Conservation (phyloP, 2,329 filamentous ascomycete genomes). For the Aspergillus caelatus region DNA sequence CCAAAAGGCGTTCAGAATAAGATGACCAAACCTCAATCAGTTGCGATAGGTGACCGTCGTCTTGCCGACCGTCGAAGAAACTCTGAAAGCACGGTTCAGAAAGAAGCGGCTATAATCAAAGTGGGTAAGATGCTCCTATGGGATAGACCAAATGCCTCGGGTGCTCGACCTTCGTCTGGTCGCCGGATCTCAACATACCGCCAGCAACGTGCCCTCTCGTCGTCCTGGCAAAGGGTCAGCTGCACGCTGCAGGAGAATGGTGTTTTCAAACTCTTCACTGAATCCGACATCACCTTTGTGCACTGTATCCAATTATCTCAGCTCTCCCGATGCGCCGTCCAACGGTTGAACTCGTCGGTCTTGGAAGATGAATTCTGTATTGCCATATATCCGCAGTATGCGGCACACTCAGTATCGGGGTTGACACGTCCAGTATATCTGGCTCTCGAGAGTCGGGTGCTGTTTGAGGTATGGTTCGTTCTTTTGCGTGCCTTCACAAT, state of each 20-base stretch:
- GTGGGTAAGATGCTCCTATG: constrained; percentile 88
- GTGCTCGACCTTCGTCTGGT: constrained; percentile 36
- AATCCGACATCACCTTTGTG: constrained; percentile 78
- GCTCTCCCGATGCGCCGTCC: constrained; percentile 84
- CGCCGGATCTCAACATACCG: constrained; percentile 56
- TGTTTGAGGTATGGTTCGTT: constrained; percentile 98
- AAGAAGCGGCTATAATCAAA: constrained; percentile 86
- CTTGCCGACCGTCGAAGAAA: constrained; percentile 47
- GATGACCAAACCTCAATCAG: constrained; percentile 52
- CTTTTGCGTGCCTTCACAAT: constrained; percentile 87
- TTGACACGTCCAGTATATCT: constrained; percentile 89
- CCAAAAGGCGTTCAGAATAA: constrained; percentile 55
- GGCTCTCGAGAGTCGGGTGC: constrained; percentile 78
- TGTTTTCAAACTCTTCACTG: constrained; percentile 86
- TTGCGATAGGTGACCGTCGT: constrained; percentile 47
- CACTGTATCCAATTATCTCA: constrained; percentile 86
- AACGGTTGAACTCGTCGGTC: constrained; percentile 86
- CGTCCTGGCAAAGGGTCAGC: constrained; percentile 84
- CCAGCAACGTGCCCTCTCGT: constrained; percentile 59
- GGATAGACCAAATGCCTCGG: constrained; percentile 70
- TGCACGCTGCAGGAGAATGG: constrained; percentile 95
- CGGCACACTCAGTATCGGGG: constrained; percentile 70
- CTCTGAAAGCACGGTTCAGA: constrained; percentile 56
- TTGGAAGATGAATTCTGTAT: constrained; percentile 92
- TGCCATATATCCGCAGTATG: constrained; percentile 92